Evolutionary conservation across 2,329 filamentous ascomycete genomes (phyloP), one percentile per base, ranked within the genome.

Genomic region (Ceratocystis eucalypticola): DNA sequence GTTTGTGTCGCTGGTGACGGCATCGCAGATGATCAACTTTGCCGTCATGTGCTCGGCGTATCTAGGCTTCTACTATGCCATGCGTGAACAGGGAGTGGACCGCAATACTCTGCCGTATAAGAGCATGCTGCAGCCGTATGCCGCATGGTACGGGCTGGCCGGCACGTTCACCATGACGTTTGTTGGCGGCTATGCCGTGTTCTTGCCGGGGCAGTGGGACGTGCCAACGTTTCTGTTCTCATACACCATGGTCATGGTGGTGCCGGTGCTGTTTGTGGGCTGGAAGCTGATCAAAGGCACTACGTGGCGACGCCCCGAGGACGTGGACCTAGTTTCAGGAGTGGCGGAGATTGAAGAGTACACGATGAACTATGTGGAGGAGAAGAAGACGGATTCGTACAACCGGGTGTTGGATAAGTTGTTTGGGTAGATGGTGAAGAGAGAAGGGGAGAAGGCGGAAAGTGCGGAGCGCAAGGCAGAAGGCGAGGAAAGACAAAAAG

Each of bases 141-240:
- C 83, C 0, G 88, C 88, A 0, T 92, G 82, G 72, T 84, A 86
- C 62, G 85, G 84, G 0, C 75, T 90, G 5, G 73, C 77, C 0
- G 84, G 82, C 30, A 88, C 85, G 1, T 82, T 83, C 62, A 74
- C 88, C 69, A 91, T 93, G 85, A 82, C 85, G 0, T 84, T 92
- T 70, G 84, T 91, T 1, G 84, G 87, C 7, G 89, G 89, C 0
- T 93, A 91, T 69, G 81, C 85, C 0, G 87, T 92, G 0, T 94
- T 93, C 71, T 73, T 92, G 59, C 85, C 87, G 0, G 22, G 75
- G 0, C 72, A 75, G 0, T 93, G 88, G 89, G 80, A 84, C 68
- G 72, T 88, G 0, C 80, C 86, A 5, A 84, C 82, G 5, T 94
- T 93, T 73, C 74, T 93, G 33, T 90, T 91, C 74, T 88, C 85